These are phyloP conservation scores for Mortierella polycephala DNA, from an alignment of 371 early-diverging fungal species.

Conservation along the genomic window DNA sequence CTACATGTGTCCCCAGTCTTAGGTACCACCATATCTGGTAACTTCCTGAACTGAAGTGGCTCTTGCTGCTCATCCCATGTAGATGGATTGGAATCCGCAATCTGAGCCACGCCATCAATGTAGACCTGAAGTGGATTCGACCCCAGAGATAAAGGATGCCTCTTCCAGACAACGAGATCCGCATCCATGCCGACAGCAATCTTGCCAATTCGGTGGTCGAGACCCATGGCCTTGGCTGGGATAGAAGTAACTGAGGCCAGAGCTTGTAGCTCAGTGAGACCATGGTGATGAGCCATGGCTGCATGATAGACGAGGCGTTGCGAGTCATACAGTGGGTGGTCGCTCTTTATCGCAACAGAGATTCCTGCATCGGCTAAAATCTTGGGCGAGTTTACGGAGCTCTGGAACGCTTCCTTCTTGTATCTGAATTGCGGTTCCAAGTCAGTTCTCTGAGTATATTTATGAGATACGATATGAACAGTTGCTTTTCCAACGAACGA, in stretches of 20 bases:
- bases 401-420: constrained; percentile 80
- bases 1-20: constrained; percentile 16
- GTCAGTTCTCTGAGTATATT: too few species aligned
- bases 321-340: constrained; percentile 82
- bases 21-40: constrained; percentile 6
- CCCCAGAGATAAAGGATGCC: constrained; percentile 77
- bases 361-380: constrained; percentile 76
- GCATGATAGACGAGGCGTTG: constrained; percentile 79
- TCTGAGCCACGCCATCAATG: constrained; percentile 74
- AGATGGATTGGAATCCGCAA: constrained; percentile 20
- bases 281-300: constrained; percentile 80
- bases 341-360: constrained; percentile 80
- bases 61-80: constrained; percentile 10
- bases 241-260: constrained; percentile 75
- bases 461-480: too few species aligned
- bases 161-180: constrained; percentile 79
- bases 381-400: constrained; percentile 69
- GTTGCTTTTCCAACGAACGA: too few species aligned
- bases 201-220: constrained; percentile 76
- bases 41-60: constrained; percentile 17
- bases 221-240: constrained; percentile 76
- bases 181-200: constrained; percentile 80
- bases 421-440: constrained; percentile 33
- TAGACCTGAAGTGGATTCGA: constrained; percentile 81
- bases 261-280: constrained; percentile 70